Conservation (phyloP, 1,284 basidiomycete genomes). For the Schizophyllum commune region DNA sequence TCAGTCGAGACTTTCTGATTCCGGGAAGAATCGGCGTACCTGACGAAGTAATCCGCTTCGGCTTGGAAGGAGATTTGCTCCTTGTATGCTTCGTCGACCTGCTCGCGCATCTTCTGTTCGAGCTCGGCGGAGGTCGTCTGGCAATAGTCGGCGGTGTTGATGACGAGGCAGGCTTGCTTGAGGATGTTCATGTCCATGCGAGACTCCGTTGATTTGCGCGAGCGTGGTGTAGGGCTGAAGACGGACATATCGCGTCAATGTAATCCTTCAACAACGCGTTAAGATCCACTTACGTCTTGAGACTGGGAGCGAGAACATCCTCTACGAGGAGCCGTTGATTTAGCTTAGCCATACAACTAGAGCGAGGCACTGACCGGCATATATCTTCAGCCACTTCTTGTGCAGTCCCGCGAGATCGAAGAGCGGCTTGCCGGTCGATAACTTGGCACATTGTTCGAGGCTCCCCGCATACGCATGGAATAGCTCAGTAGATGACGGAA, state of each 20-base stretch:
- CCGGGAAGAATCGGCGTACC: slow-evolving; percentile 35
- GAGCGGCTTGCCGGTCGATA: slow-evolving; percentile 76
- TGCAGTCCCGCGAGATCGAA: slow-evolving; percentile 76
- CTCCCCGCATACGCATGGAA: slow-evolving; percentile 98
- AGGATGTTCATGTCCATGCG: slow-evolving; percentile 70
- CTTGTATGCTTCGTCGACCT: slow-evolving; percentile 69
- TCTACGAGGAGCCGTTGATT: slow-evolving; percentile 36
- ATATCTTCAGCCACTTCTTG: slow-evolving; percentile 90
- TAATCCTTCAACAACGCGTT: not conserved
- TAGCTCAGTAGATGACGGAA: slow-evolving; percentile 92
- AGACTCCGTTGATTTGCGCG: slow-evolving; percentile 68
- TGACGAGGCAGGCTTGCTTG: slow-evolving; percentile 75
- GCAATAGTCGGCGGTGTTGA: slow-evolving; percentile 99
- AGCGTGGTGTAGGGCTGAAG: slow-evolving; percentile 29
- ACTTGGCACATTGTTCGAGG: slow-evolving; percentile 86
- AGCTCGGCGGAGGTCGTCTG: slow-evolving; percentile 88
- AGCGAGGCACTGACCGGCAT: slow-evolving; percentile 57
- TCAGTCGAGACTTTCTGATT: slow-evolving; percentile 3
- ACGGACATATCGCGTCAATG: not conserved
- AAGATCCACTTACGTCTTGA: slow-evolving; percentile 49
- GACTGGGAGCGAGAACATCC: slow-evolving; percentile 70
- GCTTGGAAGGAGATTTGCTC: slow-evolving; percentile 77
- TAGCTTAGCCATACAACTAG: not conserved
- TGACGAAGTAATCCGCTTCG: slow-evolving; percentile 85
- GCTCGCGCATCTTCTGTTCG: slow-evolving; percentile 85